Base-by-base conservation (phyloP, 306 rosid species). In the barrel medic (Medicago truncatula) region DNA sequence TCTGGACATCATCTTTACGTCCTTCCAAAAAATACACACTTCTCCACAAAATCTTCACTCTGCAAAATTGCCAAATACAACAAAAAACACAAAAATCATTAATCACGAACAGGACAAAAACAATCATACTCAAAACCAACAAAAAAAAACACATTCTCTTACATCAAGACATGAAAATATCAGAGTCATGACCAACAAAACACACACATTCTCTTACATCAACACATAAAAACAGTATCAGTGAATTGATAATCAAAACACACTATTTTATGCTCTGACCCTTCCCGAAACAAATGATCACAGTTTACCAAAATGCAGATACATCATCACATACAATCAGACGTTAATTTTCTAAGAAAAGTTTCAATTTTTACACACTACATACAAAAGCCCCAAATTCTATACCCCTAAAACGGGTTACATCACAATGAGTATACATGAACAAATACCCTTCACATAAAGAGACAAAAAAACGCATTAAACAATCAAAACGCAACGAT, bases 1-100 rank as follows among this genome's bases (percentile, higher is more conserved):
- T 54, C 86, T 85, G n/a, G 97, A 89, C 93, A 89, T 91, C 88
- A 79, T 83, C 77, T 86, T 85, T 80, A 20, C 82, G 41, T 53
- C 76, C 76, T 84, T 71, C 66, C 69, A 79, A 23, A 12, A 65
- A 66, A 12, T 46, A 54, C 40, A 69, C 78, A 84, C 64, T 54
- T 78, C 57, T 76, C 58, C 84, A 57, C 81, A 80, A 82, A 56
- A 57, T 78, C 16, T 61, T 60, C 50, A 69, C 28, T 75, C 81
- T 83, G 76, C 70, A 76, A 65, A 82, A 69, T 64, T 44, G 28
- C 68, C 80, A 74, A 46, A 53, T 10, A 39, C 9, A 75, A 68
- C 34, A 41, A 7, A 34, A 80, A 62, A 34, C 63, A 49, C 25
- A 67, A 69, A 69, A 58, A 12, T 4, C 46, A 40, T 59, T 72